A percentile compares a stretch with the other conserved stretches of the same genome.
These are phyloP conservation scores for Eruca vesicaria DNA, from an alignment of 441 rosid genomes.

Conservation along the genomic window DNA sequence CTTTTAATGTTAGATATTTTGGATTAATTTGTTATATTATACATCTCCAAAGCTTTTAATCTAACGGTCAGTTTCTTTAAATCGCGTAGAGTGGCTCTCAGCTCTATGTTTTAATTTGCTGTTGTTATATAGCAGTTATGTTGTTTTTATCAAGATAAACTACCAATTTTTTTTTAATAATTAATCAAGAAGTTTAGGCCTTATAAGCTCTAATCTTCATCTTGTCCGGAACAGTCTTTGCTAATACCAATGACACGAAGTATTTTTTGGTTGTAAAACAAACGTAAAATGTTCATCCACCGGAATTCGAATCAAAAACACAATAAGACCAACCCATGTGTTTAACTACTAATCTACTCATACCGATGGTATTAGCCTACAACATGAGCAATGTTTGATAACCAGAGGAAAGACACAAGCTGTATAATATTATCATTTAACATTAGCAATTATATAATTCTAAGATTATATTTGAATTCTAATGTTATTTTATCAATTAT, in stretches of 20 bases:
- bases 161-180: too few relatives aligned
- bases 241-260: background rate
- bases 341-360: background rate
- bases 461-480: background rate
- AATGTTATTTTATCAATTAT: background rate
- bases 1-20: conserved; percentile 28
- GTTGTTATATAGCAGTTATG: background rate
- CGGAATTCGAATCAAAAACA: background rate
- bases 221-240: background rate
- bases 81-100: conserved; percentile 4
- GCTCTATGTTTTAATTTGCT: background rate
- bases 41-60: background rate
- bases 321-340: background rate
- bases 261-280: too few relatives aligned
- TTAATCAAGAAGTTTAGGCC: too few relatives aligned
- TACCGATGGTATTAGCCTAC: background rate
- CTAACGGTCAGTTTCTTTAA: background rate
- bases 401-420: background rate
- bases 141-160: background rate
- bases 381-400: background rate
- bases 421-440: background rate
- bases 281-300: background rate
- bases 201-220: too few relatives aligned
- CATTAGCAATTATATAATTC: background rate
- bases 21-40: background rate